Base-by-base conservation (phyloP, 495 filamentous ascomycete genomes). In the Penicillium antarcticum region DNA sequence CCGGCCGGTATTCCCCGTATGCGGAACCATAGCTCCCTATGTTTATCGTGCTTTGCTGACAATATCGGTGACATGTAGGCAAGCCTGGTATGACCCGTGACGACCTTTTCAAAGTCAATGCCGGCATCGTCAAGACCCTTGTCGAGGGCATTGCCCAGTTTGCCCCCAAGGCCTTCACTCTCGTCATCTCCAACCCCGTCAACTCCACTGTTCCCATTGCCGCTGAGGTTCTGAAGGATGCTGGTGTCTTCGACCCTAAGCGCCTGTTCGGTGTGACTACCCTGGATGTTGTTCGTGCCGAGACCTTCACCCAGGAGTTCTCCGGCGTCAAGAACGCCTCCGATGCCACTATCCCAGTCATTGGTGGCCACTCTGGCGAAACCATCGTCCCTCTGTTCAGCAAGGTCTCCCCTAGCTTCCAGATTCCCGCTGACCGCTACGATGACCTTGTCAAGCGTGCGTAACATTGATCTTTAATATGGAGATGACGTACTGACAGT, bases 61-160 rank as follows among this genome's bases (percentile, higher is more conserved):
- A 32, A 24, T 45, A 40, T 23, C 48, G 23, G 42, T 52, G 11
- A 43, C 9, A 19, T 49, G 42, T 56, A 97, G 92, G 92, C 73
- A 97, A 97, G 80, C 94, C 94, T 52, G 95, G 95, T 64, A 98
- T 98, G 94, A 96, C 87, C 69, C 91, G 94, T 78, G 95, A 98
- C 65, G 92, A 97, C 62, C 90, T 98, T 48, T 98, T 98, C 87
- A 96, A 94, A 75, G 90, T 95, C 77, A 97, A 97, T 64, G 92
- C 92, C 43, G 88, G 91, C 51, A 96, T 97, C 64, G 91, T 97
- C 58, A 87, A 88, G 63, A 87, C 87, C 53, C 79, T 97, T 45
- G 83, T 89, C 63, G 85, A 91, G 68, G 85, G 88, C 26, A 84
- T 92, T 57, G 92, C 94, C 52, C 85, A 97, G 67, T 80, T 83